These are phyloP conservation scores for Penicillium digitatum DNA, from an alignment of 2,329 filamentous ascomycete genomes.

Conservation along the genomic window DNA sequence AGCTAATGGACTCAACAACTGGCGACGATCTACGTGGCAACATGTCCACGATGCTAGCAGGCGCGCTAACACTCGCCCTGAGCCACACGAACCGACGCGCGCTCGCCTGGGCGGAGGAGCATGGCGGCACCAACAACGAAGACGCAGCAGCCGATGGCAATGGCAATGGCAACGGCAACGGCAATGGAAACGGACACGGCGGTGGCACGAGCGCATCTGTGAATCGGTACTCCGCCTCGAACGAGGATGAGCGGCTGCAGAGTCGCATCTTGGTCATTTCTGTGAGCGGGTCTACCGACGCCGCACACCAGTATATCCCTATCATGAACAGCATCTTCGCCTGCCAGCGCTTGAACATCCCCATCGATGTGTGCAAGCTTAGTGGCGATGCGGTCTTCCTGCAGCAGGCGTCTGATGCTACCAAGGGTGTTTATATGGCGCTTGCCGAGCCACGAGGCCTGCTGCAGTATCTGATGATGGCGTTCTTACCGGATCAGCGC, in stretches of 20 bases:
- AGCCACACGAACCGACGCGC: conserved; percentile 83
- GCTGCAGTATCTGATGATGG: conserved; percentile 91
- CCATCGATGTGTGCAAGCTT: conserved; percentile 87
- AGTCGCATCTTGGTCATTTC: conserved; percentile 85
- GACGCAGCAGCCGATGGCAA: conserved; percentile 38
- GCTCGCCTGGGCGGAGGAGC: conserved; percentile 59
- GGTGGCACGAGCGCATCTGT: conserved; percentile 29
- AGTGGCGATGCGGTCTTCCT: conserved; percentile 84
- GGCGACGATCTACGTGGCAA: conserved; percentile 55
- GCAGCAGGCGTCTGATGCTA: conserved; percentile 80
- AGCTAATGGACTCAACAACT: conserved; percentile 68
- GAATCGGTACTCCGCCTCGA: conserved; percentile 22
- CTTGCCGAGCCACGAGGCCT: conserved; percentile 64
- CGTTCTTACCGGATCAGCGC: conserved; percentile 70
- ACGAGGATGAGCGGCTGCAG: conserved; percentile 52
- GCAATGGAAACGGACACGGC: conserved; percentile 30
- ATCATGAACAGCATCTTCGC: conserved; percentile 99
- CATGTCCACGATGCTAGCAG: conserved; percentile 81
- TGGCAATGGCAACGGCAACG: conserved; percentile 11
- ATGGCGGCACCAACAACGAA: conserved; percentile 42
- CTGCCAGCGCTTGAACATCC: conserved; percentile 79
- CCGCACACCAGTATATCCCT: conserved; percentile 87
- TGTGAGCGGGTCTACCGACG: conserved; percentile 82
- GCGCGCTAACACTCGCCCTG: conserved; percentile 83
- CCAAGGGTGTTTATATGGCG: conserved; percentile 65